Evolutionary conservation across 306 rosid species (phyloP).

Genomic region (Cicer bijugum): DNA sequence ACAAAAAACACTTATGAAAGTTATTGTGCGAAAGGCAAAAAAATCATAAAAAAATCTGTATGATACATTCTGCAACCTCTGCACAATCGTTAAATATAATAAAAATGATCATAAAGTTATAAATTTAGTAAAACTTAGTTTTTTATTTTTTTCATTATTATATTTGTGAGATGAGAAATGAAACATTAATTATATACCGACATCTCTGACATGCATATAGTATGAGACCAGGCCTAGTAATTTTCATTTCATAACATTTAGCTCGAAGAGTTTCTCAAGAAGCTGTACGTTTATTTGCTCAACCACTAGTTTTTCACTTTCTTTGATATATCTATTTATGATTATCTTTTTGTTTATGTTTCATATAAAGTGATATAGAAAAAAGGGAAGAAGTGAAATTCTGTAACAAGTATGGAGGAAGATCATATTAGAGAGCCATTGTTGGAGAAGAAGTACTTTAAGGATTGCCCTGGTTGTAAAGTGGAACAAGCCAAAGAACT

Average conservation of each 20-base stretch:
- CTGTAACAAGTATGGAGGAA: slow-evolving; percentile 46
- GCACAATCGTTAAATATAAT: too few relatives aligned
- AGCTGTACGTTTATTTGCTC: not conserved
- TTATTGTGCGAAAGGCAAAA: too few relatives aligned
- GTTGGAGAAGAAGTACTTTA: slow-evolving; percentile 56
- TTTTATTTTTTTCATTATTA: too few relatives aligned
- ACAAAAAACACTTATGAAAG: too few relatives aligned
- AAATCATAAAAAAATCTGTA: too few relatives aligned
- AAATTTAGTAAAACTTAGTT: too few relatives aligned
- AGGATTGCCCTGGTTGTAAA: slow-evolving; percentile 74
- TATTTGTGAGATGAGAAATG: not conserved
- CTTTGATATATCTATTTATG: not conserved
- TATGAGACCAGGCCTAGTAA: not conserved
- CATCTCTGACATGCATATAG: not conserved
- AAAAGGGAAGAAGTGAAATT: not conserved
- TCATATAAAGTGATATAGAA: not conserved
- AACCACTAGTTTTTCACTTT: not conserved
- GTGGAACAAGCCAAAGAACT: slow-evolving; percentile 54
- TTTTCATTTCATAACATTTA: not conserved
- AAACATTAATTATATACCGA: not conserved
- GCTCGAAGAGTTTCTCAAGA: slow-evolving; percentile 13
- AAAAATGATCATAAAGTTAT: too few relatives aligned
- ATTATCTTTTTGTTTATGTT: not conserved
- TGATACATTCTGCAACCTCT: too few relatives aligned
- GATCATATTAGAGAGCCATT: slow-evolving; percentile 46